These are phyloP conservation scores for Rhizoctonia solani DNA, from an alignment of 1,284 basidiomycete genomes.

Conservation along the genomic window DNA sequence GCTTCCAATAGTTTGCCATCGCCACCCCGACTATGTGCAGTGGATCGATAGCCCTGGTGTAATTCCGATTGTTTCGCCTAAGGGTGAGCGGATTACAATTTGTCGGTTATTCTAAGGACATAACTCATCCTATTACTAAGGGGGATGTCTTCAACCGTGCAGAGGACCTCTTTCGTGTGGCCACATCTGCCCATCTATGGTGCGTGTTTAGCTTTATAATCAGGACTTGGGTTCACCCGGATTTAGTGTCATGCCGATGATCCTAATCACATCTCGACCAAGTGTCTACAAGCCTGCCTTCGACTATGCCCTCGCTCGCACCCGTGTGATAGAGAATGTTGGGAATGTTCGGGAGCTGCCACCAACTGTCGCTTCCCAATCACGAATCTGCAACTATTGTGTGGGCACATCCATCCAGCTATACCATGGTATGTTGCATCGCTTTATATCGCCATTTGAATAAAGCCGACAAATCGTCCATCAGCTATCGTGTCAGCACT, in stretches of 20 bases:
- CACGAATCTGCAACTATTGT: conserved; percentile 57
- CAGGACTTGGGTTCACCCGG: conserved; percentile 43
- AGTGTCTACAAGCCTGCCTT: conserved; percentile 58
- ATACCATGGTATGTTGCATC: conserved; percentile 58
- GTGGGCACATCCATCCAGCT: conserved; percentile 56
- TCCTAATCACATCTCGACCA: conserved; percentile 55
- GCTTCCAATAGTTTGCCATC: conserved; percentile 62
- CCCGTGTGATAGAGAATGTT: conserved; percentile 62
- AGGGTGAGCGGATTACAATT: conserved; percentile 48
- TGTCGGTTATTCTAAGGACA: background rate
- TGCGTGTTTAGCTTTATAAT: background rate
- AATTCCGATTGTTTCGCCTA: conserved; percentile 59
- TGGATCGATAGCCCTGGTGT: conserved; percentile 57
- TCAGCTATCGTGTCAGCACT: conserved; percentile 55
- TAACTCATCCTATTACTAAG: conserved; percentile 44
- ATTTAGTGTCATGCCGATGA: conserved; percentile 64
- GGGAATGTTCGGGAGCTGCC: conserved; percentile 54
- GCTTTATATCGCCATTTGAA: background rate
- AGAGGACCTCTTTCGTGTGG: conserved; percentile 63
- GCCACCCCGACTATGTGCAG: conserved; percentile 54
- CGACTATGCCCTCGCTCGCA: conserved; percentile 59
- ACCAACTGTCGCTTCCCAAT: background rate
- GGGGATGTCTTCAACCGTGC: conserved; percentile 66
- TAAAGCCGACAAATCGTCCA: background rate
- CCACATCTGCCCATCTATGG: conserved; percentile 65